A percentile compares a stretch with the other conserved stretches of the same genome.
phyloP scores from a whole-genome alignment of 371 early-diverging fungal species.

The Mycotypha africana region DNA sequence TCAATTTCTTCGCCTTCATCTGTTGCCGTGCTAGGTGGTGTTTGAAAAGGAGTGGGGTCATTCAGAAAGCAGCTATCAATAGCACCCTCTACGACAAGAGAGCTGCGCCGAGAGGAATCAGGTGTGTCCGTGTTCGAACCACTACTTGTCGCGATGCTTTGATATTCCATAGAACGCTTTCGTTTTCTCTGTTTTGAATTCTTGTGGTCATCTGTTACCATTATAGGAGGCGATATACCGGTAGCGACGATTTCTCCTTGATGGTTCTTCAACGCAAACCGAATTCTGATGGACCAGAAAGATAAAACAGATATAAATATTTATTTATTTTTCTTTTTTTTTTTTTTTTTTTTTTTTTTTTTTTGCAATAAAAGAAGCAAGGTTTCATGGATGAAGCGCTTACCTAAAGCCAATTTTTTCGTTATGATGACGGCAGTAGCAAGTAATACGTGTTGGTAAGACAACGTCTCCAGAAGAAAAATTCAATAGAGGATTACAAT shows the following conservation, averaged over 20 bases:
- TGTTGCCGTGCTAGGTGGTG: background rate
- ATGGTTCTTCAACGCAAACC: conserved; percentile 51
- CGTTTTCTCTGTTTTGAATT: conserved; percentile 43
- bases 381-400: too few relatives aligned
- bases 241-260: conserved; percentile 56
- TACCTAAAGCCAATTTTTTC: conserved; percentile 84
- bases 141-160: too few relatives aligned
- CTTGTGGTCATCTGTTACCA: conserved; percentile 94
- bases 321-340: too few relatives aligned
- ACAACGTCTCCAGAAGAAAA: conserved; percentile 80
- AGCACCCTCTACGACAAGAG: too few relatives aligned
- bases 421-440: conserved; percentile 91
- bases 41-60: background rate
- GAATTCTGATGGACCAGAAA: conserved; percentile 42
- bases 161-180: conserved; percentile 37
- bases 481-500: conserved; percentile 75
- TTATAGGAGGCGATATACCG: conserved; percentile 78
- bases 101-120: conserved; percentile 4
- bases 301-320: conserved; percentile 1
- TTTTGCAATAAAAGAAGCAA: too few relatives aligned
- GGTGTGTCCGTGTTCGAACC: conserved; percentile 10
- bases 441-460: conserved; percentile 88
- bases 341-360: too few relatives aligned
- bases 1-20: background rate
- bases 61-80: background rate